Evolutionary conservation across 2,329 filamentous ascomycete species (phyloP).

Genomic region (Pseudopithomyces maydicus): DNA sequence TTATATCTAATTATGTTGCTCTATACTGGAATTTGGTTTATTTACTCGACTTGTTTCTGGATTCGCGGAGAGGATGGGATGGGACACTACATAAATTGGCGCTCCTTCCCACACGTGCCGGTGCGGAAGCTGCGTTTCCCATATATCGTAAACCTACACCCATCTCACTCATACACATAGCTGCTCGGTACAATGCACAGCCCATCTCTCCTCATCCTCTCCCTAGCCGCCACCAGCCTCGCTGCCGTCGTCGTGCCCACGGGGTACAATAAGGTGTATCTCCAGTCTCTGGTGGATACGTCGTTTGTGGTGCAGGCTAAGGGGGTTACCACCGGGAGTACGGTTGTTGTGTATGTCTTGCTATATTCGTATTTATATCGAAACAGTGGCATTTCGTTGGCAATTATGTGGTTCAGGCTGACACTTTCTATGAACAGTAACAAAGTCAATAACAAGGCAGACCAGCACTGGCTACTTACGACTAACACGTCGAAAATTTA

Average conservation of each 20-base stretch:
- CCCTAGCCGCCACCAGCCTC: slow-evolving; percentile 25
- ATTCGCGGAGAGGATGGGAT: too few relatives aligned
- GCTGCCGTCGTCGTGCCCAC: slow-evolving; percentile 23
- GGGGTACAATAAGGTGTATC: slow-evolving; percentile 36
- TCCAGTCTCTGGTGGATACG: slow-evolving; percentile 33
- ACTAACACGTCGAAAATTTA: slow-evolving; percentile 30
- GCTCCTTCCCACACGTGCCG: background rate
- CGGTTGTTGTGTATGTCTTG: slow-evolving; percentile 32
- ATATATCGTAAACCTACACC: too few relatives aligned
- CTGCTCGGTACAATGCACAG: slow-evolving; percentile 24
- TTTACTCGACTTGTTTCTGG: too few relatives aligned
- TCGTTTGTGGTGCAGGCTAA: slow-evolving; percentile 37
- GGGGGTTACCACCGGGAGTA: slow-evolving; percentile 20
- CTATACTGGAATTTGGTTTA: too few relatives aligned
- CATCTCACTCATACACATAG: background rate
- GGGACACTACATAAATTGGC: slow-evolving; percentile 20
- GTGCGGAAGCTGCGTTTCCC: too few relatives aligned
- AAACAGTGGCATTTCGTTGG: too few relatives aligned
- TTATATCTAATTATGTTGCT: too few relatives aligned
- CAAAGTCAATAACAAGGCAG: slow-evolving; percentile 25
- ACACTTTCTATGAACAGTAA: slow-evolving; percentile 21
- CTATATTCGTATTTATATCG: too few relatives aligned
- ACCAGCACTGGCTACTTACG: slow-evolving; percentile 37
- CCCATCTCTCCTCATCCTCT: slow-evolving; percentile 20
- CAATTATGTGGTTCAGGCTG: too few relatives aligned